Evolutionary conservation across 352 stramenopile species (phyloP), one percentile per base, ranked within the genome.

Genomic region (Pythium vanterpoolii): DNA sequence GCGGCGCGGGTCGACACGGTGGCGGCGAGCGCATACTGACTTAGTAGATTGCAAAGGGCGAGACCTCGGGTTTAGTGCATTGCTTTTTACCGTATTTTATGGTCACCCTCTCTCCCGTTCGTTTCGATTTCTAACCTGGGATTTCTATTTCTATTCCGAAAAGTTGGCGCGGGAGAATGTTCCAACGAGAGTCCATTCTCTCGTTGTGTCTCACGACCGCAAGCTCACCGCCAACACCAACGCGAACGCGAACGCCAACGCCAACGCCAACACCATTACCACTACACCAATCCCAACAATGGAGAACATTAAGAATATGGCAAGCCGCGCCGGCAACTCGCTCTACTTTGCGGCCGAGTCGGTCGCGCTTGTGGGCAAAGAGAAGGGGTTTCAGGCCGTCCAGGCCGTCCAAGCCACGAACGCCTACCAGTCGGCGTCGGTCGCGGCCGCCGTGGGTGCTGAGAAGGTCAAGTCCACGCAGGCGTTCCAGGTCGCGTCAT

Each of bases 271-370:
- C 38, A 50, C n/a, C n/a, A n/a, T n/a, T n/a, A n/a, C n/a, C n/a
- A n/a, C n/a, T n/a, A 46, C 6, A 11, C 6, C 31, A 34, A 54
- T 23, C 14, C n/a, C n/a, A n/a, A 60, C 50, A 48, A 72, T 89
- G 66, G 79, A 83, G 28, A 86, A 85, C 67, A 64, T 86, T 60
- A 88, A 88, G 65, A 77, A 61, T 55, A 87, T 90, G 74, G 77
- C 77, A 8, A 90, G 82, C 60, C 80, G 80, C 60, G 80, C 80
- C 26, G 80, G 77, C 54, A 88, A 88, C 68, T 86, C 80, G 50
- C 72, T 90, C n/a, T 87, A 82, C 69, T 77, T 76, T 36, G 80
- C 77, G 14, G 79, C 76, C 31, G 71, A 74, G 47, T 73, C 76
- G 1, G 76, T 77, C 3, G 72, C 72, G 68, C 62, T 68, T 60